These are phyloP conservation scores for Paraphoma chrysanthemicola DNA, from an alignment of 2,329 filamentous ascomycete species.

Conservation along the genomic window DNA sequence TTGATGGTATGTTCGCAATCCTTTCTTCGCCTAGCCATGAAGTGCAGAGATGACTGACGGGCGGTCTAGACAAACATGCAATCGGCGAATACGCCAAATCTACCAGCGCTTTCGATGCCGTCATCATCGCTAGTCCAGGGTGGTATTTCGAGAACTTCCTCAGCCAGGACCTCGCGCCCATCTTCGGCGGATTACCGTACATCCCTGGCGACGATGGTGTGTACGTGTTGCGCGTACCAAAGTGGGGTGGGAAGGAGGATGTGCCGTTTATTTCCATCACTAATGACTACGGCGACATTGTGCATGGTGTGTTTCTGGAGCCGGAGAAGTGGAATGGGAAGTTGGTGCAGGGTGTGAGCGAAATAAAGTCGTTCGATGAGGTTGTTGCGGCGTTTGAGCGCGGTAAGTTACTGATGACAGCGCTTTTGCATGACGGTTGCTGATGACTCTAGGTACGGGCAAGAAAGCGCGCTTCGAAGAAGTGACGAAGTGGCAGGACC, in stretches of 20 bases:
- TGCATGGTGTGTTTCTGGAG: conserved; percentile 54
- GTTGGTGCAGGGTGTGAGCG: conserved; percentile 50
- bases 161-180: conserved; percentile 38
- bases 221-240: conserved; percentile 47
- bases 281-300: conserved; percentile 55
- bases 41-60: no score
- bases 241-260: conserved; percentile 50
- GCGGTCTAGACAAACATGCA: conserved; percentile 46
- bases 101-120: conserved; percentile 42
- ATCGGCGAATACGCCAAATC: conserved; percentile 49
- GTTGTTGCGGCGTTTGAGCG: conserved; percentile 44
- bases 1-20: conserved; percentile 21
- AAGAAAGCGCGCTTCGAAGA: conserved; percentile 28
- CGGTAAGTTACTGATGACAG: conserved; percentile 24
- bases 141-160: conserved; percentile 57
- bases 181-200: conserved; percentile 53
- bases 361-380: conserved; percentile 38
- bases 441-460: conserved; percentile 15
- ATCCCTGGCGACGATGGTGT: conserved; percentile 45
- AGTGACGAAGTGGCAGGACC: conserved; percentile 18
- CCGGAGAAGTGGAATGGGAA: conserved; percentile 48
- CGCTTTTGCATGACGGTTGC: not conserved
- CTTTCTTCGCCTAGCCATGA: no score
- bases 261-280: conserved; percentile 51
- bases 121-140: conserved; percentile 47